phyloP scores from a whole-genome alignment of 306 rosid species.

The Gynostemma pentaphyllum region DNA sequence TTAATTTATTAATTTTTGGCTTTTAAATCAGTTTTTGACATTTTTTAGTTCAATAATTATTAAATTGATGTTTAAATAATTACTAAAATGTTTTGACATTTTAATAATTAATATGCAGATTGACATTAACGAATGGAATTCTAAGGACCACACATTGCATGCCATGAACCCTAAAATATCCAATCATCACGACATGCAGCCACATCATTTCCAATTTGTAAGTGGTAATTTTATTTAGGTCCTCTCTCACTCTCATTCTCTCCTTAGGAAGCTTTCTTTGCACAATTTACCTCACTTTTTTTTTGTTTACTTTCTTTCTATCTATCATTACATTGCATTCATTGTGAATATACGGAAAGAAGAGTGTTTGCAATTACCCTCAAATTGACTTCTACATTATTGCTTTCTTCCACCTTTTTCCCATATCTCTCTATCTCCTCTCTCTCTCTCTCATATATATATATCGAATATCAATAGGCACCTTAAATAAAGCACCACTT shows the following conservation, averaged over 20 bases:
- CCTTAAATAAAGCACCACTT: too few relatives aligned
- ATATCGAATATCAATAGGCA: neutral
- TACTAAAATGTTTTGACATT: too few relatives aligned
- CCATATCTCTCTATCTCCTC: neutral
- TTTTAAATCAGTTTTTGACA: too few relatives aligned
- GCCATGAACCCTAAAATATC: constrained; percentile 59
- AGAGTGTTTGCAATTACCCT: constrained; percentile 30
- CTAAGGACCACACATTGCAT: constrained; percentile 7
- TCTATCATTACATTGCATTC: constrained; percentile 18
- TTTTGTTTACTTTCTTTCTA: constrained; percentile 23
- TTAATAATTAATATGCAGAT: too few relatives aligned
- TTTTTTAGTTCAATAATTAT: too few relatives aligned
- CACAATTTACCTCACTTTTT: constrained; percentile 9
- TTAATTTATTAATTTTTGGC: too few relatives aligned
- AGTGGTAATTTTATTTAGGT: neutral
- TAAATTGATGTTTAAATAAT: too few relatives aligned
- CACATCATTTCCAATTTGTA: constrained; percentile 39
- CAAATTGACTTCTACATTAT: constrained; percentile 25
- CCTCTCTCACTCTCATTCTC: neutral
- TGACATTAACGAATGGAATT: neutral
- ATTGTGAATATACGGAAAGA: constrained; percentile 28
- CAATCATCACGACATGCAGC: constrained; percentile 38
- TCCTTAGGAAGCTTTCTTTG: constrained; percentile 10
- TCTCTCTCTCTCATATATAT: neutral
- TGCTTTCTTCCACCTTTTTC: neutral